Percentiles rank a stretch among this genome's conserved stretches.
Conservation (phyloP, 2,329 filamentous ascomycete species). For the Simplicillium sp. region DNA sequence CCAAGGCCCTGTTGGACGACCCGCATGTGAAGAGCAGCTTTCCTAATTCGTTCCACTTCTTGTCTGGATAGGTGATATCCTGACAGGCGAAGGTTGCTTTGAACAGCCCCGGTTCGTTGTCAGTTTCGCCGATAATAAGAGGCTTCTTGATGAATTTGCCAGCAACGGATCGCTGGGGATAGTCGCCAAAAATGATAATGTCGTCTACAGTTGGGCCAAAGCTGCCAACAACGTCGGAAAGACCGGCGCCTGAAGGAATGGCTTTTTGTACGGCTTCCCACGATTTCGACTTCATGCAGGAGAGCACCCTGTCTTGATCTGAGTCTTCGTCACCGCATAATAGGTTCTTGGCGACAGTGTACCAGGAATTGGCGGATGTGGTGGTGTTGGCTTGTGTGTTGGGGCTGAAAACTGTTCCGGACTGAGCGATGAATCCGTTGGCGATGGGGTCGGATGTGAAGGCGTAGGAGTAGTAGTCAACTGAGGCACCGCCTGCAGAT, state of each 20-base stretch:
- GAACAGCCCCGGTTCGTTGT: neutral
- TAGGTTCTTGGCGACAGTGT: neutral
- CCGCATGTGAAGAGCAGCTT: neutral
- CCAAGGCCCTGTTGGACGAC: neutral
- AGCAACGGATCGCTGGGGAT: neutral
- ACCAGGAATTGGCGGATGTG: neutral
- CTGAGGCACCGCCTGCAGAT: conserved; percentile 4
- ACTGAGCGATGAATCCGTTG: neutral
- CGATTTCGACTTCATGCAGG: neutral
- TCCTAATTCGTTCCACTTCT: neutral
- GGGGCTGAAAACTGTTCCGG: neutral
- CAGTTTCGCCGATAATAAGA: neutral
- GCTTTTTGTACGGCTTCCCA: neutral
- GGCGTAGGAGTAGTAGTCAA: conserved; percentile 32
- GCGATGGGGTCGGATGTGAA: conserved; percentile 33
- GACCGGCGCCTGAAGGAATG: neutral
- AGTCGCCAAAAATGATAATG: neutral
- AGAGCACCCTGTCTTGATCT: neutral
- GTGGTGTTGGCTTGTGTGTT: neutral
- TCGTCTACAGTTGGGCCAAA: neutral
- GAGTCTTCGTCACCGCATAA: neutral
- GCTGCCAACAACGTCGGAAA: neutral
- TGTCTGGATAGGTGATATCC: neutral
- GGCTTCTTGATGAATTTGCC: neutral
- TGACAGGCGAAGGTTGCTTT: neutral